Conservation (phyloP, 106 monocot genomes). For the Amphibolis antarctica region DNA sequence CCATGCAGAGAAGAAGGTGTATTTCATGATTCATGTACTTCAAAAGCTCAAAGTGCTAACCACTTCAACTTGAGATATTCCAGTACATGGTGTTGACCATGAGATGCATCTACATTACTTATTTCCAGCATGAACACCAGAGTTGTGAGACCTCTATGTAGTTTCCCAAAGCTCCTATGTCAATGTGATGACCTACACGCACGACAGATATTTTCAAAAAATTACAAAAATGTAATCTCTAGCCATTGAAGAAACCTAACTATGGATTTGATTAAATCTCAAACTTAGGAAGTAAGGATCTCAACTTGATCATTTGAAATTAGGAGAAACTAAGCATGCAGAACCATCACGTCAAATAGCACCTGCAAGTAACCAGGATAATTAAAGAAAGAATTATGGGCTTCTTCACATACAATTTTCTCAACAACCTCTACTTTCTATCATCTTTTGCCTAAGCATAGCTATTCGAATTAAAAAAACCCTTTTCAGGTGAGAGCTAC, state of each 20-base stretch:
- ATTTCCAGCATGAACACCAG: slow-evolving; percentile 7
- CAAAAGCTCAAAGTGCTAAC: slow-evolving; percentile 4
- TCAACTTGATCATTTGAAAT: slow-evolving; percentile 23
- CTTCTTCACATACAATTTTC: background rate
- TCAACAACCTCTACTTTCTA: background rate
- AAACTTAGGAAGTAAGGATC: slow-evolving; percentile 22
- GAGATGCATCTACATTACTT: slow-evolving; percentile 8
- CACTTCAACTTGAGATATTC: slow-evolving; percentile 5
- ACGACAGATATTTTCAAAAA: background rate
- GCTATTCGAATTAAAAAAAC: background rate
- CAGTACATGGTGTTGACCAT: slow-evolving; percentile 4
- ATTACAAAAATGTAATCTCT: background rate
- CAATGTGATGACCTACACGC: slow-evolving; percentile 21
- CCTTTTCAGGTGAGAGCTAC: background rate
- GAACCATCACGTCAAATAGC: slow-evolving; percentile 23
- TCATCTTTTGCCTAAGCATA: background rate
- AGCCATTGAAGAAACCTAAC: background rate
- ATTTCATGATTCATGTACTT: no score
- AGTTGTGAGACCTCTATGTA: slow-evolving; percentile 8
- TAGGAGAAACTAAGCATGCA: slow-evolving; percentile 12
- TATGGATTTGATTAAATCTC: slow-evolving; percentile 9
- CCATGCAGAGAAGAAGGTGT: no score
- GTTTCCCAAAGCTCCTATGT: slow-evolving; percentile 22
- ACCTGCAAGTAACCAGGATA: background rate
- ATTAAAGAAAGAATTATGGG: background rate